Evolutionary conservation across 345 rosid species (phyloP).

Genomic region (Citrus reticulata): DNA sequence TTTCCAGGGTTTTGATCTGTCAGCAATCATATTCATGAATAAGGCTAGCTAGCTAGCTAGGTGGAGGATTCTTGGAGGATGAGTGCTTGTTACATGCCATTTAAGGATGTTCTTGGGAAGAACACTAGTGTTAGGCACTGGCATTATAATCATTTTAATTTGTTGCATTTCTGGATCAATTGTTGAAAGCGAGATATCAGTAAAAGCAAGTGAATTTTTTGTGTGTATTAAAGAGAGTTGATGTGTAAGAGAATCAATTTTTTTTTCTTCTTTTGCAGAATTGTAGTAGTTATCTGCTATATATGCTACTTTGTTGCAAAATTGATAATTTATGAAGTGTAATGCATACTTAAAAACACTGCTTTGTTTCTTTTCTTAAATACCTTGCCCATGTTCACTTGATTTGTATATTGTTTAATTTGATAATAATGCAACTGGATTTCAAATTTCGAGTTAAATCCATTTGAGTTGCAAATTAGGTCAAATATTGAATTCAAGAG

Average conservation of each 20-base stretch:
- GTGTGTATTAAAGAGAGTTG: background rate
- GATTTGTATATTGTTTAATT: background rate
- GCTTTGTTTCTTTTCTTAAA: too few relatives aligned
- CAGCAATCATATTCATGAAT: constrained; percentile 22
- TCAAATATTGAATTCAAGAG: background rate
- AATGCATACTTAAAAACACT: background rate
- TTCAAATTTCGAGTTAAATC: background rate
- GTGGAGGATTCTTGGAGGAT: constrained; percentile 18
- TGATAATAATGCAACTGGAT: background rate
- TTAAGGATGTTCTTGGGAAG: constrained; percentile 17
- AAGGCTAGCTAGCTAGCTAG: background rate
- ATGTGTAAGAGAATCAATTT: background rate
- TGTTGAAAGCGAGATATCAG: constrained; percentile 22
- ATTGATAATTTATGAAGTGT: background rate
- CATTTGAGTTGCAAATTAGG: background rate
- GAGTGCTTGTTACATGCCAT: constrained; percentile 21
- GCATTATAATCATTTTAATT: background rate
- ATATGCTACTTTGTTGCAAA: background rate
- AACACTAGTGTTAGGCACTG: background rate
- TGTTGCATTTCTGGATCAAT: background rate
- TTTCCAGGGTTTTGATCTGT: constrained; percentile 24
- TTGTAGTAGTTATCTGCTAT: background rate
- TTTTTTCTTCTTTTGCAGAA: background rate
- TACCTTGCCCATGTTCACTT: too few relatives aligned
- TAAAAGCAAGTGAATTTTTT: constrained; percentile 1